Percentiles rank a stretch among this genome's conserved stretches.
phyloP scores from a whole-genome alignment of 169 alveolate genomes.

The Theileria parva region DNA sequence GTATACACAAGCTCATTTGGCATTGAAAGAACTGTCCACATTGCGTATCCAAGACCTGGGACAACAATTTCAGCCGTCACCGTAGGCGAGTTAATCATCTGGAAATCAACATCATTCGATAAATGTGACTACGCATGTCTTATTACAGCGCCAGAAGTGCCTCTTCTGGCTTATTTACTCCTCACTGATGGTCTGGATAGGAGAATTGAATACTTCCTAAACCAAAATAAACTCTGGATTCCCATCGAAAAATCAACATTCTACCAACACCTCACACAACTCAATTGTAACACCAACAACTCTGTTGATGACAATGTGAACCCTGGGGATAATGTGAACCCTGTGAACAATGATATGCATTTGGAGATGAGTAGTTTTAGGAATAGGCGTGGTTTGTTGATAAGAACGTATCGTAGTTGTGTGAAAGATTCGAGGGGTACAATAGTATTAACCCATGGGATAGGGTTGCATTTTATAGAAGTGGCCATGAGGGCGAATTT shows the following conservation, averaged over 20 bases:
- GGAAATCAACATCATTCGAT: background rate
- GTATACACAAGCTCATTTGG: background rate
- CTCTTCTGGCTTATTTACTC: background rate
- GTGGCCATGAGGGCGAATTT: constrained; percentile 62
- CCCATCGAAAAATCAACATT: background rate
- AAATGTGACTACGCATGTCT: background rate
- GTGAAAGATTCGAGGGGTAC: constrained; percentile 60
- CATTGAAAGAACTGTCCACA: background rate
- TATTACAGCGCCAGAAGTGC: background rate
- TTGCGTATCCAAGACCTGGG: constrained; percentile 11
- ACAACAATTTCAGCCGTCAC: background rate
- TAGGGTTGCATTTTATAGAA: constrained; percentile 55
- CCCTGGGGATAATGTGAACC: no score
- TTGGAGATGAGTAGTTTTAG: constrained; percentile 58
- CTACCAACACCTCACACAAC: background rate
- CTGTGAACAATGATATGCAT: no score
- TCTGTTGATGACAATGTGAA: no score
- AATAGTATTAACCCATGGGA: constrained; percentile 63
- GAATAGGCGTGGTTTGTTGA: constrained; percentile 53
- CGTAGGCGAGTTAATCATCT: background rate
- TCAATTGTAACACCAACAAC: no score
- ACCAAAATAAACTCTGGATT: background rate
- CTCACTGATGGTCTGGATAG: background rate
- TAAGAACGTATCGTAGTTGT: constrained; percentile 60
- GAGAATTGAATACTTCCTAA: background rate